Evolutionary conservation across 257 asterid genomes (phyloP).

Genomic region (Penstemon barbatus): DNA sequence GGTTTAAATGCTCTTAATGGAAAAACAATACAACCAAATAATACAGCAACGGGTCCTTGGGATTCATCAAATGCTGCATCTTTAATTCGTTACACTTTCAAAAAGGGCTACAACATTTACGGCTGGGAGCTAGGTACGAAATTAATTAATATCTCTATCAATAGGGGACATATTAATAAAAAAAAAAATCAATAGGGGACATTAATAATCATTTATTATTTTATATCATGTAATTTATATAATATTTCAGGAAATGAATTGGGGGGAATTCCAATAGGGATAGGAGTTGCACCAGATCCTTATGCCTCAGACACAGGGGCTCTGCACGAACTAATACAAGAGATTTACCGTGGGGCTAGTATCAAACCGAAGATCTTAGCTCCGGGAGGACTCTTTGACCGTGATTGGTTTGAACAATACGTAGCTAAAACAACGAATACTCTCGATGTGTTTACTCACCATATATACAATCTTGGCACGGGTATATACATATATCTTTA

Average conservation of each 20-base stretch:
- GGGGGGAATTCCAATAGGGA: conserved; percentile 39
- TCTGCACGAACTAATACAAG: conserved; percentile 32
- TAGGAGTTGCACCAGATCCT: conserved; percentile 33
- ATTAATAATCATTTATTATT: too few relatives aligned
- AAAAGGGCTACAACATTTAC: conserved; percentile 50
- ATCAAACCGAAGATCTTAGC: conserved; percentile 39
- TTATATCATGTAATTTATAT: too few relatives aligned
- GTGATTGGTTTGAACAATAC: conserved; percentile 37
- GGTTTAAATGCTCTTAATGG: conserved; percentile 77
- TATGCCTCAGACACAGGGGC: conserved; percentile 36
- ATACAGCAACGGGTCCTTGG: conserved; percentile 62
- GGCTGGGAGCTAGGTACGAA: conserved; percentile 76
- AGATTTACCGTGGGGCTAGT: conserved; percentile 28
- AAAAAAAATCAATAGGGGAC: too few relatives aligned
- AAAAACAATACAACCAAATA: conserved; percentile 32
- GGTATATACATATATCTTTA: conserved; percentile 23
- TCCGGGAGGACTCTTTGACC: conserved; percentile 46
- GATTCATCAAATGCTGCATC: conserved; percentile 59
- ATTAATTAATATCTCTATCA: not conserved
- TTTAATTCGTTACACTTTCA: conserved; percentile 52
- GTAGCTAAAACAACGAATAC: conserved; percentile 34
- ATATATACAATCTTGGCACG: conserved; percentile 41
- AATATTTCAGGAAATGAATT: conserved; percentile 39
- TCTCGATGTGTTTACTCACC: conserved; percentile 39
- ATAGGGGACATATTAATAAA: too few relatives aligned